phyloP scores from a whole-genome alignment of 441 rosid species.

The Syzygium syzygioides region DNA sequence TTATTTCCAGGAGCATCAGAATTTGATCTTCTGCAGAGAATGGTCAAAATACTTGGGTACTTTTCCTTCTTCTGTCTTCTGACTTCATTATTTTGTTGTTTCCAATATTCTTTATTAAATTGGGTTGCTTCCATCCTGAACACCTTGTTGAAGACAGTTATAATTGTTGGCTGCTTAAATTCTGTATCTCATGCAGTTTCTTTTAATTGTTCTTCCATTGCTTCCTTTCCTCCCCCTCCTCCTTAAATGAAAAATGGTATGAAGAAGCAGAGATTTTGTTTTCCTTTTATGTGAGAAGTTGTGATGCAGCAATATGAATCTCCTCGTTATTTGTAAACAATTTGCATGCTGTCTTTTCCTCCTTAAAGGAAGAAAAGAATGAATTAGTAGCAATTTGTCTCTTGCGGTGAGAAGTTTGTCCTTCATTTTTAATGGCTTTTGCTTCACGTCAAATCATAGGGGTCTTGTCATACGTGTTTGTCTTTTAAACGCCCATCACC shows the following conservation, averaged over 20 bases:
- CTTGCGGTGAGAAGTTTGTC: not conserved
- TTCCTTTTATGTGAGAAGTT: not conserved
- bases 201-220: not conserved
- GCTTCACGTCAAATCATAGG: not conserved
- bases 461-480: not conserved
- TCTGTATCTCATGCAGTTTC: not conserved
- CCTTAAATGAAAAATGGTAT: not conserved
- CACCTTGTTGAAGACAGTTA: not conserved
- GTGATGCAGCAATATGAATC: not conserved
- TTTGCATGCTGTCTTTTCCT: not conserved
- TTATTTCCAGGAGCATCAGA: conserved; percentile 99
- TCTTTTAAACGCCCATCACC: not conserved
- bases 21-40: conserved; percentile 92
- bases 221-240: not conserved
- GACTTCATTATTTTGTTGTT: not conserved
- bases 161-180: not conserved
- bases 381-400: not conserved
- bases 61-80: conserved; percentile 9
- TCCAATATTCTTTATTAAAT: not conserved
- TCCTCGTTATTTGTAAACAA: not conserved
- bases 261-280: not conserved
- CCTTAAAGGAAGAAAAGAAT: not conserved
- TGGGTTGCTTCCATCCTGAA: not conserved
- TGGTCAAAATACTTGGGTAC: conserved; percentile 94
- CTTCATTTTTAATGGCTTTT: not conserved